Evolutionary conservation across 129 eudicot species (phyloP).

Genomic region (Mikania micrantha): DNA sequence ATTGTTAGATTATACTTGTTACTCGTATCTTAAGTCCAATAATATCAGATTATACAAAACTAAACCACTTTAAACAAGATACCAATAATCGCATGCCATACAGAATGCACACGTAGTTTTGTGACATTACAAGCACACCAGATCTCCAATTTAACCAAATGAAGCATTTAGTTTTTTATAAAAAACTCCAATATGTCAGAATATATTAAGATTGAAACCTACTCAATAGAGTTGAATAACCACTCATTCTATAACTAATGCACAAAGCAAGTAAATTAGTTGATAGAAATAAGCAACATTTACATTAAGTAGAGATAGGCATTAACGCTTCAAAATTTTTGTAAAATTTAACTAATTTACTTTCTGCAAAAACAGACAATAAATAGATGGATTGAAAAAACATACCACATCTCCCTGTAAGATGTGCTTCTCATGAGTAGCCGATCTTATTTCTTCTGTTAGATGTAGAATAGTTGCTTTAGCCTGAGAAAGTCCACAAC

Average conservation of each 20-base stretch:
- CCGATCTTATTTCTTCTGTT: constrained; percentile 32
- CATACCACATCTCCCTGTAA: constrained; percentile 36
- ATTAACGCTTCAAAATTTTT: background rate
- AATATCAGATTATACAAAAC: no score
- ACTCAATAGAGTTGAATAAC: background rate
- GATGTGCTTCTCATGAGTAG: constrained; percentile 27
- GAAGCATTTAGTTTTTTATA: background rate
- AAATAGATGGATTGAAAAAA: background rate
- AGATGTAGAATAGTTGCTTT: constrained; percentile 31
- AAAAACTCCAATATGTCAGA: background rate
- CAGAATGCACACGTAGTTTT: background rate
- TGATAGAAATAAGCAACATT: no score
- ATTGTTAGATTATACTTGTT: background rate
- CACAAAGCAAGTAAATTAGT: constrained; percentile 1
- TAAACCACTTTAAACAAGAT: no score
- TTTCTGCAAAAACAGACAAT: background rate
- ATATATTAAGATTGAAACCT: background rate
- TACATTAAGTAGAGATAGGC: background rate
- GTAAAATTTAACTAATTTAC: background rate
- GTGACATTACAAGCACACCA: background rate
- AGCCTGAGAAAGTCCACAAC: constrained; percentile 25
- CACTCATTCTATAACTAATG: background rate
- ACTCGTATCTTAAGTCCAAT: background rate
- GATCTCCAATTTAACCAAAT: background rate
- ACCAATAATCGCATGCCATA: background rate